These are phyloP conservation scores for Pythium chondricola DNA, from an alignment of 352 stramenopile species.

Conservation along the genomic window DNA sequence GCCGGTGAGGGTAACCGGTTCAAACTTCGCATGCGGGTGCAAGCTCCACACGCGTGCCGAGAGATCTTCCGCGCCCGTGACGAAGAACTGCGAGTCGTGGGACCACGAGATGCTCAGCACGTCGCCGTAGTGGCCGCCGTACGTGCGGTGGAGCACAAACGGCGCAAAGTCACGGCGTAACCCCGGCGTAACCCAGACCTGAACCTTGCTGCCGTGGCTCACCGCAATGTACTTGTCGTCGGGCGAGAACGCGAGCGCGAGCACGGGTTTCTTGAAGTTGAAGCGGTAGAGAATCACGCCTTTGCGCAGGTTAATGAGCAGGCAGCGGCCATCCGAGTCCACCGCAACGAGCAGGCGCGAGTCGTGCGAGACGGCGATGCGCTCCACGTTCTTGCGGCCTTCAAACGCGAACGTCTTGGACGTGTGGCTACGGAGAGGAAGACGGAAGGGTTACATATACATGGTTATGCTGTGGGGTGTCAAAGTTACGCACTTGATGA, in stretches of 20 bases:
- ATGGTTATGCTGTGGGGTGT: neutral
- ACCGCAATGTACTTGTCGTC: constrained; percentile 88
- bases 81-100: constrained; percentile 87
- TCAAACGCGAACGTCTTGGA: constrained; percentile 90
- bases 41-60: constrained; percentile 86
- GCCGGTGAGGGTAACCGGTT: constrained; percentile 82
- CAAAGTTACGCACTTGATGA: constrained; percentile 78
- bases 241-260: constrained; percentile 84
- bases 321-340: constrained; percentile 85
- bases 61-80: constrained; percentile 85
- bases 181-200: constrained; percentile 87
- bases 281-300: constrained; percentile 90
- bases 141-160: constrained; percentile 85
- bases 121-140: constrained; percentile 86
- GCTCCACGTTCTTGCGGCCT: constrained; percentile 85
- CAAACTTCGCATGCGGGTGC: constrained; percentile 60
- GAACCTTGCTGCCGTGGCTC: constrained; percentile 85
- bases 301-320: constrained; percentile 89
- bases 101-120: constrained; percentile 84
- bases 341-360: constrained; percentile 86
- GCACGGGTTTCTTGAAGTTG: constrained; percentile 91
- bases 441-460: constrained; percentile 7
- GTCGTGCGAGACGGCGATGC: constrained; percentile 84
- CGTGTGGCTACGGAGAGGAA: constrained; percentile 44
- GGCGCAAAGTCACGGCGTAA: constrained; percentile 88